Base-by-base conservation (phyloP, 805 yeast species). In the Pichia nanzhaoensis region DNA sequence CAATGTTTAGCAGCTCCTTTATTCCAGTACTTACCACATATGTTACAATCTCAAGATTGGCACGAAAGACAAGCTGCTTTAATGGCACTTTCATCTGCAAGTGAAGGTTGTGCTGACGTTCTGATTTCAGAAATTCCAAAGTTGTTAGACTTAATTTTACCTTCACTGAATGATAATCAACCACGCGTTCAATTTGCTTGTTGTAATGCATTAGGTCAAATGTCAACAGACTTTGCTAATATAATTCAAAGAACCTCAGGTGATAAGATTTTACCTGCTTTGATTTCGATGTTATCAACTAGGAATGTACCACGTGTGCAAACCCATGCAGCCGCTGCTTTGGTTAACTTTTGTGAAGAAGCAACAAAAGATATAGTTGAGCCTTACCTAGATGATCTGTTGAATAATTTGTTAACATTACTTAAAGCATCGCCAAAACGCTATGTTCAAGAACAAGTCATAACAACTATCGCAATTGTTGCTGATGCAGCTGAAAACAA, bases 321-420 rank as follows among this genome's bases (percentile, higher is more conserved):
- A 68, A 87, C 96, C 0, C 99, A 93, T 60, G 98, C 97, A 16
- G 97, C 99, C 36, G 99, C 99, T 42, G 99, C 99, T 0, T 71
- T 91, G 56, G 98, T 93, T 38, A 93, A 93, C 63, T 93, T 93
- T 62, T 79, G 91, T 34, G 99, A 93, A 65, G 88, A 84, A 51
- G 96, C 98, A 2, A 69, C 86, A 5, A 84, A 87, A 58, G 95
- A 85, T 50, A 78, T 82, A 10, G 69, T 93, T 55, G 96, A 89
- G 58, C 98, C 98, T n/a, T 90, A 84, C 57, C 72, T 93, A 58
- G 99, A 93, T 62, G 78, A 74, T 53, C 69, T 93, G 56, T 71
- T 93, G 47, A 73, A 79, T 30, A 84, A 86, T 55, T 69, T 93
- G 51, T 71, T 93, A 45, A 81, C 78, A 1, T 69, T 91, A 21